These are phyloP conservation scores for Chenopodium album DNA, from an alignment of 148 eudicot species.

Conservation along the genomic window DNA sequence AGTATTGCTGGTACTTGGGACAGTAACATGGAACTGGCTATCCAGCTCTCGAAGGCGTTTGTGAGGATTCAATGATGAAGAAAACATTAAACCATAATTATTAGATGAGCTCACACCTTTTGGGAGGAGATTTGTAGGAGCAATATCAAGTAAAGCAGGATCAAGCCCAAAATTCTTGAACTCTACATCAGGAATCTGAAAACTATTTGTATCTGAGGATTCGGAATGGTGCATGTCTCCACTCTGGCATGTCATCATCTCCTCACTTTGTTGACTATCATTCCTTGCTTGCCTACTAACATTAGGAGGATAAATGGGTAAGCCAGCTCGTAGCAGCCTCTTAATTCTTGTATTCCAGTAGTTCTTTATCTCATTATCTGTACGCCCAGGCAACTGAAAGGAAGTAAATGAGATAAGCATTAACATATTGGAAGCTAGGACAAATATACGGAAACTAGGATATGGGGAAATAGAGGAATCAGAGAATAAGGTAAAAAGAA, in stretches of 20 bases:
- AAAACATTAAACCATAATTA: conserved; percentile 28
- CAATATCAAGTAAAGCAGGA: conserved; percentile 37
- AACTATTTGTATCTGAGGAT: conserved; percentile 30
- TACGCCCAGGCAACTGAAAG: conserved; percentile 79
- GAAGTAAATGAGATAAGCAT: neutral
- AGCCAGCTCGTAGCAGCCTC: conserved; percentile 68
- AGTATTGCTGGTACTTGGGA: conserved; percentile 26
- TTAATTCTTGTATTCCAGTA: conserved; percentile 83
- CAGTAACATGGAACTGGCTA: conserved; percentile 28
- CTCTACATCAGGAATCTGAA: conserved; percentile 51
- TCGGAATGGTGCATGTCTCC: conserved; percentile 41
- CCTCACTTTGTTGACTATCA: conserved; percentile 51
- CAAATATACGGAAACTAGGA: neutral
- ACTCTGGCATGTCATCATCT: conserved; percentile 26
- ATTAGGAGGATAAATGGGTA: conserved; percentile 68
- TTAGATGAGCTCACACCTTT: conserved; percentile 34
- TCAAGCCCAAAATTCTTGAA: conserved; percentile 47
- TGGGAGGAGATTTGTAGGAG: conserved; percentile 35
- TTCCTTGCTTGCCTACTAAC: conserved; percentile 39
- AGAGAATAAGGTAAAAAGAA: neutral
- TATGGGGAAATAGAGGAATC: neutral
- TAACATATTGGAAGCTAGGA: conserved; percentile 1
- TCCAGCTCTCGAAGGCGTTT: conserved; percentile 61
- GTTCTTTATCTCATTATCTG: conserved; percentile 87
- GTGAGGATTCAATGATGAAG: conserved; percentile 47